Evolutionary conservation across 495 filamentous ascomycete species (phyloP).

Genomic region (Lichina pygmaea): DNA sequence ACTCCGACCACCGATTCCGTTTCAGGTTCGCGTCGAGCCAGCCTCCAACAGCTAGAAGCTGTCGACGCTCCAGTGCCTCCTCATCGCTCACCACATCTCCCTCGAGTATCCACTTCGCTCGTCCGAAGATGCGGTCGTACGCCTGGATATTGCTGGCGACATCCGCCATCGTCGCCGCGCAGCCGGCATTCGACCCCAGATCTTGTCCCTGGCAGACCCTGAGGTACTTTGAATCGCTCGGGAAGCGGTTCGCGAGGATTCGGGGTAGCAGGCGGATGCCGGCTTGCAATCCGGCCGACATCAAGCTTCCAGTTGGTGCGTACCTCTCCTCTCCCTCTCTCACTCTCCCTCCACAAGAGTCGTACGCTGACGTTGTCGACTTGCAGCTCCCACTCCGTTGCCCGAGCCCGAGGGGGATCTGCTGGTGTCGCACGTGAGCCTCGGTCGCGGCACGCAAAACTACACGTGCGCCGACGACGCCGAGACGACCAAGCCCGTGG

Average conservation of each 20-base stretch:
- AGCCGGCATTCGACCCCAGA: not conserved
- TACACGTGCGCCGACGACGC: constrained; percentile 31
- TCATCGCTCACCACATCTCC: too few relatives aligned
- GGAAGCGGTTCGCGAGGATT: not conserved
- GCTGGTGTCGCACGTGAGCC: constrained; percentile 29
- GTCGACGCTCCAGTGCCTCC: too few relatives aligned
- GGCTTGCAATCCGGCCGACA: too few relatives aligned
- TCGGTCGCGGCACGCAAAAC: constrained; percentile 56
- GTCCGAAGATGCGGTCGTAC: not conserved
- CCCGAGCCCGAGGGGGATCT: constrained; percentile 18
- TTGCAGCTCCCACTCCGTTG: constrained; percentile 9
- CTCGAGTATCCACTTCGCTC: too few relatives aligned
- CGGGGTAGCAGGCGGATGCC: not conserved
- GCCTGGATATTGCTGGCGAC: not conserved
- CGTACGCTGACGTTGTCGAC: not conserved
- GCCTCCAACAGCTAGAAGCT: too few relatives aligned
- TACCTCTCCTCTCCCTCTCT: too few relatives aligned
- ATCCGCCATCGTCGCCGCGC: too few relatives aligned
- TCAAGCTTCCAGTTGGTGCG: too few relatives aligned
- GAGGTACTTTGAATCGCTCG: not conserved
- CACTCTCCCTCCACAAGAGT: too few relatives aligned
- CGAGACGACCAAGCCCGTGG: constrained; percentile 9
- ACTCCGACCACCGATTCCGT: too few relatives aligned
- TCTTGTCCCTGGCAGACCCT: not conserved
- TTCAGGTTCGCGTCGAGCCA: too few relatives aligned